phyloP scores from a whole-genome alignment of 2,329 filamentous ascomycete genomes.

The Pseudonectria buxi region DNA sequence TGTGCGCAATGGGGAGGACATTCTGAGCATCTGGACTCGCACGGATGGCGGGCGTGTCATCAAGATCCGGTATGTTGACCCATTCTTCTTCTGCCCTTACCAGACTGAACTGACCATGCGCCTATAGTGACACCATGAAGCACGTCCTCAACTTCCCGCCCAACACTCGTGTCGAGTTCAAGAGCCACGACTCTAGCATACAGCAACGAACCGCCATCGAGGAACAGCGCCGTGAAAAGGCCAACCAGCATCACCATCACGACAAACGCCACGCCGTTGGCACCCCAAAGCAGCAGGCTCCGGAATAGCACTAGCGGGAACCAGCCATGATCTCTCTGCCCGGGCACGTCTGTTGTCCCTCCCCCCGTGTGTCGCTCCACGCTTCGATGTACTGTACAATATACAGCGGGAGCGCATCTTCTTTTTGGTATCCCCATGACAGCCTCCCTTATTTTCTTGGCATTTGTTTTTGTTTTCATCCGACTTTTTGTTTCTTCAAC shows the following conservation, averaged over 20 bases:
- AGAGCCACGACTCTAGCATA: constrained; percentile 94
- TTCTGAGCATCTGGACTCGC: constrained; percentile 95
- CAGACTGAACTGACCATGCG: constrained; percentile 14
- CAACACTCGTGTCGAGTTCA: constrained; percentile 90
- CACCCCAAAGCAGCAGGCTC: constrained; percentile 24
- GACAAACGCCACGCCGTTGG: constrained; percentile 31
- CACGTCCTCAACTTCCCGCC: constrained; percentile 76
- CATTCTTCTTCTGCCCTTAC: background rate
- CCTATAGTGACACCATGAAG: constrained; percentile 80
- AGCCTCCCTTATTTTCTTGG: constrained; percentile 8
- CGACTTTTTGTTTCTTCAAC: too few species aligned
- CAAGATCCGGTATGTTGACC: constrained; percentile 73
- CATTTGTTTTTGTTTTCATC: constrained; percentile 4
- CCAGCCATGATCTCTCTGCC: background rate
- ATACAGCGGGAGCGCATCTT: constrained; percentile 9
- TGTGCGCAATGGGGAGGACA: constrained; percentile 91
- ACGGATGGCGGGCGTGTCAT: constrained; percentile 89
- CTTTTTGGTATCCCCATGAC: constrained; percentile 8
- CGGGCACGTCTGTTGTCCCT: background rate
- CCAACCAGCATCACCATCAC: constrained; percentile 38
- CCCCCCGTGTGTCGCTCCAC: constrained; percentile 1
- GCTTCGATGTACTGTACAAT: constrained; percentile 18
- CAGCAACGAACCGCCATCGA: constrained; percentile 85
- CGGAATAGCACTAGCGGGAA: constrained; percentile 23
- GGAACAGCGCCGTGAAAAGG: constrained; percentile 84